Percentiles rank a stretch among this genome's conserved stretches.
phyloP scores from a whole-genome alignment of 2,329 filamentous ascomycete species.

The Xylariaceae sp. region DNA sequence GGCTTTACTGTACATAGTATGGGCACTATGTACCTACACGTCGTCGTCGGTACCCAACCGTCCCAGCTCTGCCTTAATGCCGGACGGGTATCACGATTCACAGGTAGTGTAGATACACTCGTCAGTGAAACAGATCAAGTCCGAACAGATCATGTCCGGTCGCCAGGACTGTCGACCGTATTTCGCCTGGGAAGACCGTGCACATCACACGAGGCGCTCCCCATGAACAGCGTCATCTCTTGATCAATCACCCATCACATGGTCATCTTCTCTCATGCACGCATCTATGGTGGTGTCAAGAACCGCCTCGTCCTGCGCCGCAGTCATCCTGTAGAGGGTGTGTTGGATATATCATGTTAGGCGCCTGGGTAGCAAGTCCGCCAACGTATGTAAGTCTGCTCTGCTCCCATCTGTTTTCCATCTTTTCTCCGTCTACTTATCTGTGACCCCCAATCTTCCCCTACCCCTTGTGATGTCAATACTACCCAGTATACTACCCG shows the following conservation, averaged over 20 bases:
- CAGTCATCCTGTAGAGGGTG: not conserved
- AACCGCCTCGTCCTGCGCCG: not conserved
- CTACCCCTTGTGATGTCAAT: slow-evolving; percentile 3
- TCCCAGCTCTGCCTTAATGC: not conserved
- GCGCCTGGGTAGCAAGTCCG: not conserved
- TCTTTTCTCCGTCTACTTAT: not conserved
- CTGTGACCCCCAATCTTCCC: not conserved
- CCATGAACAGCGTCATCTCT: not conserved
- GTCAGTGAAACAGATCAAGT: no score
- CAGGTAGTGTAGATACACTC: no score
- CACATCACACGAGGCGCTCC: slow-evolving; percentile 5
- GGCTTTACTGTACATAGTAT: no score
- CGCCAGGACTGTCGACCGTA: not conserved
- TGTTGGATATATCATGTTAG: not conserved
- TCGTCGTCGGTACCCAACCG: not conserved
- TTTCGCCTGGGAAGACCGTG: not conserved
- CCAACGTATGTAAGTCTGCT: not conserved
- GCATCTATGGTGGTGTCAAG: slow-evolving; percentile 11
- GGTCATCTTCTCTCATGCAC: slow-evolving; percentile 2
- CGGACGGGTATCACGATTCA: no score
- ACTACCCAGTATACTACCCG: not conserved
- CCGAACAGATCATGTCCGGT: not conserved
- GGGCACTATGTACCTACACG: no score
- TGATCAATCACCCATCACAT: slow-evolving; percentile 16
- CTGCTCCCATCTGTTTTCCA: not conserved